These are phyloP conservation scores for Candida tallmaniae DNA, from an alignment of 805 yeast genomes.

Conservation along the genomic window DNA sequence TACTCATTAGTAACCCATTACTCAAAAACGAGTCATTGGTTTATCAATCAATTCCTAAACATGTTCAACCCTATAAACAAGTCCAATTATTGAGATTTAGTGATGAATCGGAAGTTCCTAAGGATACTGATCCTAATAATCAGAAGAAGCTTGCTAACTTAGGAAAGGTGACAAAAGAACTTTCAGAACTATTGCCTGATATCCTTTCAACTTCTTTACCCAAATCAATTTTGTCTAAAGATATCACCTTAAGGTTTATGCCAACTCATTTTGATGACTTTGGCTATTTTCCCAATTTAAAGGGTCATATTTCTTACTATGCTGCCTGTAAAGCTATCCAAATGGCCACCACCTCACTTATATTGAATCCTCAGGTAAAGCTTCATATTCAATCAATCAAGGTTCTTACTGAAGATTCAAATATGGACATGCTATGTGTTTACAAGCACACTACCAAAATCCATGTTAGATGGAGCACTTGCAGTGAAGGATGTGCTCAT, in stretches of 20 bases:
- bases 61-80: too few species aligned
- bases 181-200: constrained; percentile 47
- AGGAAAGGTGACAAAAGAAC: constrained; percentile 48
- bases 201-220: constrained; percentile 45
- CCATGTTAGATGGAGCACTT: constrained; percentile 54
- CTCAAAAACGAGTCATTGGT: too few species aligned
- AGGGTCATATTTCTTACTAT: constrained; percentile 52
- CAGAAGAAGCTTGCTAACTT: constrained; percentile 41
- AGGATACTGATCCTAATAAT: background rate
- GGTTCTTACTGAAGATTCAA: constrained; percentile 11
- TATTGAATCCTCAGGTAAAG: constrained; percentile 48
- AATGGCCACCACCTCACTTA: constrained; percentile 48
- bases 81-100: too few species aligned
- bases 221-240: constrained; percentile 36
- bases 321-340: constrained; percentile 56
- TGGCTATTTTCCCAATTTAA: constrained; percentile 49
- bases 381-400: constrained; percentile 48
- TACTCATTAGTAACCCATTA: too few species aligned
- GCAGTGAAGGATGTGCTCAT: constrained; percentile 49
- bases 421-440: constrained; percentile 25
- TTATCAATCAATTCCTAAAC: too few species aligned
- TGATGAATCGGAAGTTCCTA: too few species aligned
- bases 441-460: constrained; percentile 45
- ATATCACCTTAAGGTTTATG: constrained; percentile 49
- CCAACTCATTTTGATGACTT: constrained; percentile 45